These are phyloP conservation scores for Teunomyces kruisii DNA, from an alignment of 805 yeast genomes.

Conservation along the genomic window DNA sequence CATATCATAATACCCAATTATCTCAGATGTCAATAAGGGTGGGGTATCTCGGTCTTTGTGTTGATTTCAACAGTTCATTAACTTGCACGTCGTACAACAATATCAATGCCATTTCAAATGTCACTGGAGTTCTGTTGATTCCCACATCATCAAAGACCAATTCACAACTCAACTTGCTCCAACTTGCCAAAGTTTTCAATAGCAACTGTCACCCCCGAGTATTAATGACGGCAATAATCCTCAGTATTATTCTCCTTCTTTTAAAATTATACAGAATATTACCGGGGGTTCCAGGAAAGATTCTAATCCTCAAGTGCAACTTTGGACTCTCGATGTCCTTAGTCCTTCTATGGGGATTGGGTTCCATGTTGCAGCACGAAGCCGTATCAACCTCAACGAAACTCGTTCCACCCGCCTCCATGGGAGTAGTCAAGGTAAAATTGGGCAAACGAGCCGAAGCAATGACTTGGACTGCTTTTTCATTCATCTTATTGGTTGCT, in stretches of 20 bases:
- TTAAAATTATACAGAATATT: conserved; percentile 43
- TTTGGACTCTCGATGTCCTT: conserved; percentile 14
- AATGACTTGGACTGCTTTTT: conserved; percentile 62
- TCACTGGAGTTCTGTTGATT: conserved; percentile 35
- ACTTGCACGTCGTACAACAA: conserved; percentile 38
- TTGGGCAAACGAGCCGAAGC: conserved; percentile 54
- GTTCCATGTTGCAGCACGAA: conserved; percentile 63
- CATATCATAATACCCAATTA: conserved; percentile 22
- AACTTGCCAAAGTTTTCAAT: conserved; percentile 46
- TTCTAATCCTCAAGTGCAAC: conserved; percentile 23
- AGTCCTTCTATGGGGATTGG: conserved; percentile 58
- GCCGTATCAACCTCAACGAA: conserved; percentile 46
- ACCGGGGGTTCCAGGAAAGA: conserved; percentile 51
- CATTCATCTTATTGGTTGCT: conserved; percentile 42
- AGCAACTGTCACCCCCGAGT: conserved; percentile 55
- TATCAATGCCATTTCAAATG: conserved; percentile 18
- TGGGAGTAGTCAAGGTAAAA: conserved; percentile 45
- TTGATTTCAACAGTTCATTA: conserved; percentile 30
- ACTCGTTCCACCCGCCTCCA: conserved; percentile 50
- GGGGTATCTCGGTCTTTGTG: conserved; percentile 60
- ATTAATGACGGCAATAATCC: conserved; percentile 47
- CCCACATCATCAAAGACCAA: conserved; percentile 21
- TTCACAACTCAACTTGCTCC: conserved; percentile 42
- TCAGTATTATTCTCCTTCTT: conserved; percentile 42
- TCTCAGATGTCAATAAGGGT: conserved; percentile 46